phyloP scores from a whole-genome alignment of 768 basidiomycete species.

The Phaeotremella fagi region DNA sequence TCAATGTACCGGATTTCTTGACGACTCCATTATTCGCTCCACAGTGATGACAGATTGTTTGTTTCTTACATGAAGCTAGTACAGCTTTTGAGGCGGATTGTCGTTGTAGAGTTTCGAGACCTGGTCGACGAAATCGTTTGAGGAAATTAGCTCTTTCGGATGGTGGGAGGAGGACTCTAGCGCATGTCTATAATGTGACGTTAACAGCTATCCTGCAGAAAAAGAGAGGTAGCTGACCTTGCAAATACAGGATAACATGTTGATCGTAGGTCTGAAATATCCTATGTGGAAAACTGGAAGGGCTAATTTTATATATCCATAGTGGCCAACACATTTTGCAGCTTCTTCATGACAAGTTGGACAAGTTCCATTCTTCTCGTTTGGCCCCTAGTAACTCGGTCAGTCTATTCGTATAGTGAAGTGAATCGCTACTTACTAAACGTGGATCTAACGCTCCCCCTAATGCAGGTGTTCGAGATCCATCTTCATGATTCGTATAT shows the following conservation, averaged over 20 bases:
- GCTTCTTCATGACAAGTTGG: slow-evolving; percentile 89
- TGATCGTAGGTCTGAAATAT: slow-evolving; percentile 93
- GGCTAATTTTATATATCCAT: slow-evolving; percentile 94
- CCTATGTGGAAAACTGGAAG: slow-evolving; percentile 98
- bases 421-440: slow-evolving; percentile 67
- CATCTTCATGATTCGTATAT: slow-evolving; percentile 59
- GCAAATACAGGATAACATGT: slow-evolving; percentile 91
- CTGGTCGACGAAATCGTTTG: slow-evolving; percentile 81
- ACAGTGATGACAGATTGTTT: slow-evolving; percentile 87
- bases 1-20: slow-evolving; percentile 84
- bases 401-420: too few species aligned
- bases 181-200: slow-evolving; percentile 59
- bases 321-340: slow-evolving; percentile 95
- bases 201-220: not conserved
- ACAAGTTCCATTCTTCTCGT: slow-evolving; percentile 85
- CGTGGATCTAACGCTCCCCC: slow-evolving; percentile 90
- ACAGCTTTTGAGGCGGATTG: slow-evolving; percentile 77
- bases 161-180: slow-evolving; percentile 82
- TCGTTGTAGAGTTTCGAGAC: slow-evolving; percentile 88
- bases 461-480: slow-evolving; percentile 69
- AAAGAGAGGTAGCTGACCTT: slow-evolving; percentile 58
- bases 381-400: slow-evolving; percentile 92
- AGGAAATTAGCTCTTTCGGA: slow-evolving; percentile 76
- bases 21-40: slow-evolving; percentile 89
- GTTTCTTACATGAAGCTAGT: slow-evolving; percentile 79